Evolutionary conservation across 2,329 filamentous ascomycete species (phyloP), one percentile per base, ranked within the genome.

Genomic region (Diaporthe humulicola): DNA sequence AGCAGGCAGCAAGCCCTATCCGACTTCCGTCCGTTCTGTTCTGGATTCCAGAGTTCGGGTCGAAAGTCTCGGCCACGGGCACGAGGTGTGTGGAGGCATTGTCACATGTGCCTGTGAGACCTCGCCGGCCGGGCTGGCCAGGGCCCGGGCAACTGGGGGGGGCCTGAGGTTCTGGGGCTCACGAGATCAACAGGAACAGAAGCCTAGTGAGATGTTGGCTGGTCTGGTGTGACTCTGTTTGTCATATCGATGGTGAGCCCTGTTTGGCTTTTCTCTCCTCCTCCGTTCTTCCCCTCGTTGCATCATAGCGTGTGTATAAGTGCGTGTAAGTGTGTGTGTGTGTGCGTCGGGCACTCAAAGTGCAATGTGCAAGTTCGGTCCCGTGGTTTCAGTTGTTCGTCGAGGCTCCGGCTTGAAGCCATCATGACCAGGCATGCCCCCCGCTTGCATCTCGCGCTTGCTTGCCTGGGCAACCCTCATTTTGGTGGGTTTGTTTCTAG

Each of bases 91-190:
- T 15, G 33, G 19, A 25, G n/a, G 4, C 33, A 22, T 50, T 66
- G 64, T 69, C 64, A 69, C 64, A 69, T 69, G 64, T 36, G 48
- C 64, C 48, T 33, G 61, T 50, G 42, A 67, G 61, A 67, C 45
- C 45, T 67, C 45, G 42, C 48, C 45, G 36, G 45, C 30, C 45
- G 9, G 33, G 57, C 17, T 30, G n/a, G 61, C 45, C 61, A n/a
- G 61, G 61, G 33, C 17, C 48, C 12, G 38, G 38, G 7, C 48
- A 4, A 25, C 12, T 2, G 10, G 9, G 40, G 30, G 38, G 2
- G 7, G 14, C 30, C 48, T 33, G 25, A 40, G 45, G 30, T 45
- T 33, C 64, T 38, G 40, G 64, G 33, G 10, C 64, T 67, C 64
- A 67, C 64, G 64, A 52, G 64, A 69, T 54, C 33, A 54, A 5